These are phyloP conservation scores for Acacia acuminata DNA, from an alignment of 306 rosid species.

Conservation along the genomic window DNA sequence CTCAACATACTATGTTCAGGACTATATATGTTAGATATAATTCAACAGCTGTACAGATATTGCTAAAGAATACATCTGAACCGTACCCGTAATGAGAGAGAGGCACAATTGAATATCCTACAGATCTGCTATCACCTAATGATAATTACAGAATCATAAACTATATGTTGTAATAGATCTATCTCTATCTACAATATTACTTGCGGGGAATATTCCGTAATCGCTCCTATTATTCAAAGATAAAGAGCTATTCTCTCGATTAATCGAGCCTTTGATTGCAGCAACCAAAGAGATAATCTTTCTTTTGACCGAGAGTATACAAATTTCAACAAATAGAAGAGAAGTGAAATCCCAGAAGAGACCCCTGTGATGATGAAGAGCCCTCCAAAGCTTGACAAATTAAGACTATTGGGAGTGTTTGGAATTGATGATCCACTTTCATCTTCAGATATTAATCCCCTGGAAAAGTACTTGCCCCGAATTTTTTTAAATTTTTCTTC, in stretches of 20 bases:
- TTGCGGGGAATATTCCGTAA: background rate
- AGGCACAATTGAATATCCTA: too few relatives aligned
- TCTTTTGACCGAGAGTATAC: background rate
- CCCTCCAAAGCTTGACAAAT: constrained; percentile 42
- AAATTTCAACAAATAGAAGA: background rate
- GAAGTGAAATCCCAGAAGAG: constrained; percentile 20
- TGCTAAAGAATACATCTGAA: too few relatives aligned
- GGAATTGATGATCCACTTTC: constrained; percentile 1
- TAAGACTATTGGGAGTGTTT: constrained; percentile 31
- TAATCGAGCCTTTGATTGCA: background rate
- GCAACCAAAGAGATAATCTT: background rate
- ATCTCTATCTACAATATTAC: background rate
- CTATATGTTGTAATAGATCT: background rate
- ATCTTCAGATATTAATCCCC: background rate
- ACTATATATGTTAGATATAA: too few relatives aligned
- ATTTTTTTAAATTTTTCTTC: constrained; percentile 20
- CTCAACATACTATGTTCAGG: too few relatives aligned
- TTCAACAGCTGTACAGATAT: too few relatives aligned
- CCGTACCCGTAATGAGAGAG: too few relatives aligned
- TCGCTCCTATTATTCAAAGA: background rate
- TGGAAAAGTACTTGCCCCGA: constrained; percentile 26
- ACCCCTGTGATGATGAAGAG: constrained; percentile 45
- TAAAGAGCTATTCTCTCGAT: constrained; percentile 13
- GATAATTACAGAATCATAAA: too few relatives aligned
- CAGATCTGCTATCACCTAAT: too few relatives aligned